phyloP scores from a whole-genome alignment of 2,329 filamentous ascomycete species.

The Penicillium sp. region DNA sequence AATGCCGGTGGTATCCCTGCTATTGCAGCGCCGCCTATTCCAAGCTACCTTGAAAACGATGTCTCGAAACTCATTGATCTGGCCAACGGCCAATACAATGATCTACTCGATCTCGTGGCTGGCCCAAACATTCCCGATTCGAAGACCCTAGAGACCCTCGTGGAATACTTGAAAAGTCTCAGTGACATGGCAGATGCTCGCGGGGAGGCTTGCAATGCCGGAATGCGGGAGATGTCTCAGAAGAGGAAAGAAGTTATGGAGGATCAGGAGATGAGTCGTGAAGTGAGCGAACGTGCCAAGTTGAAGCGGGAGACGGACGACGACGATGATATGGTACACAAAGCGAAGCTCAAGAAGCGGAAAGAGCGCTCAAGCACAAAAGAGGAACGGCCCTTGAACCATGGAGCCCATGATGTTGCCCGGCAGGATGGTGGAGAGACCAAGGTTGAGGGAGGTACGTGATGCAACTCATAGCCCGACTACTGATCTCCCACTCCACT shows the following conservation, averaged over 20 bases:
- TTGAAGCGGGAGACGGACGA: constrained; percentile 52
- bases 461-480: constrained; percentile 7
- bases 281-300: constrained; percentile 54
- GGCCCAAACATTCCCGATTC: constrained; percentile 55
- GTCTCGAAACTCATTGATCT: constrained; percentile 53
- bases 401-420: constrained; percentile 66
- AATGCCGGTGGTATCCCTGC: constrained; percentile 54
- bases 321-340: constrained; percentile 53
- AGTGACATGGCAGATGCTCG: constrained; percentile 61
- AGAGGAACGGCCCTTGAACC: constrained; percentile 62
- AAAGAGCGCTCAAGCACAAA: constrained; percentile 68
- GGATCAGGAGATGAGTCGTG: constrained; percentile 53
- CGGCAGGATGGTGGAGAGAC: constrained; percentile 66
- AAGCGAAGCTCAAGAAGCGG: constrained; percentile 75
- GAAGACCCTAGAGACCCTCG: constrained; percentile 53
- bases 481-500: constrained; percentile 18
- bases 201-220: constrained; percentile 61
- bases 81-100: constrained; percentile 57
- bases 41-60: constrained; percentile 60
- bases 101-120: constrained; percentile 60
- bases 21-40: constrained; percentile 39
- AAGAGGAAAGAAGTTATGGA: constrained; percentile 61
- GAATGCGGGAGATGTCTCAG: constrained; percentile 62
- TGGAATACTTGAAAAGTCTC: constrained; percentile 59
- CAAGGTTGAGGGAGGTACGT: constrained; percentile 58